These are phyloP conservation scores for Cladosporium sphaerospermum DNA, from an alignment of 2,329 filamentous ascomycete genomes.

Conservation along the genomic window DNA sequence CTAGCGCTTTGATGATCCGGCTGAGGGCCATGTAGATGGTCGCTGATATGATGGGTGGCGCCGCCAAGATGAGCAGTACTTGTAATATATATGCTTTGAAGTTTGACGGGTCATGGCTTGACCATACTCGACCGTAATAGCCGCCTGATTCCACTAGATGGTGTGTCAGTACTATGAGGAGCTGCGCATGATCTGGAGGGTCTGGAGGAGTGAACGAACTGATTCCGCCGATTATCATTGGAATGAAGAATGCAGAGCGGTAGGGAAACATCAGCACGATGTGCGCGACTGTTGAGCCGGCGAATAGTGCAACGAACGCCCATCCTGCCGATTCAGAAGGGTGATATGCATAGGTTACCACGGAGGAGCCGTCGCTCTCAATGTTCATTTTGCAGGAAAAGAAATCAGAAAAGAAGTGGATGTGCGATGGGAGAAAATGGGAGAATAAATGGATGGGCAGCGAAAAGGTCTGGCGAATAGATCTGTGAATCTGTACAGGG, in stretches of 20 bases:
- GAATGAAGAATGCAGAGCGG: slow-evolving; percentile 32
- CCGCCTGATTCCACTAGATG: slow-evolving; percentile 35
- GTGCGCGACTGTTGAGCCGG: slow-evolving; percentile 26
- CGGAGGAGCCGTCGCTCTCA: background rate
- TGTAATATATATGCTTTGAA: slow-evolving; percentile 37
- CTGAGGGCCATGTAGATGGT: slow-evolving; percentile 42
- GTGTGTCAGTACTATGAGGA: background rate
- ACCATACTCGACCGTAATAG: slow-evolving; percentile 34
- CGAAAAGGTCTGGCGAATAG: no score
- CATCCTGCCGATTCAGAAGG: slow-evolving; percentile 31
- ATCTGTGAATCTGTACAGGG: no score
- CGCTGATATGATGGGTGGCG: slow-evolving; percentile 41
- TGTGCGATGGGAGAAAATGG: no score
- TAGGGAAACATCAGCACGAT: slow-evolving; percentile 29
- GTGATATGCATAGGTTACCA: slow-evolving; percentile 28
- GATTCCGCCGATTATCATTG: slow-evolving; percentile 31
- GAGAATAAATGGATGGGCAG: no score
- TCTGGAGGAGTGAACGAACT: slow-evolving; percentile 22
- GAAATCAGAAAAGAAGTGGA: no score
- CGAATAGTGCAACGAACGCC: slow-evolving; percentile 33
- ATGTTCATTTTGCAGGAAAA: background rate
- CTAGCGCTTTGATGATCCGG: slow-evolving; percentile 30
- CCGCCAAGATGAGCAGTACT: slow-evolving; percentile 35
- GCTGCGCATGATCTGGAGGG: background rate
- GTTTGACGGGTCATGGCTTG: slow-evolving; percentile 30